Percentiles rank a stretch among this genome's conserved stretches.
These are phyloP conservation scores for Fusarium tuaranense DNA, from an alignment of 2,329 filamentous ascomycete species.

Conservation along the genomic window DNA sequence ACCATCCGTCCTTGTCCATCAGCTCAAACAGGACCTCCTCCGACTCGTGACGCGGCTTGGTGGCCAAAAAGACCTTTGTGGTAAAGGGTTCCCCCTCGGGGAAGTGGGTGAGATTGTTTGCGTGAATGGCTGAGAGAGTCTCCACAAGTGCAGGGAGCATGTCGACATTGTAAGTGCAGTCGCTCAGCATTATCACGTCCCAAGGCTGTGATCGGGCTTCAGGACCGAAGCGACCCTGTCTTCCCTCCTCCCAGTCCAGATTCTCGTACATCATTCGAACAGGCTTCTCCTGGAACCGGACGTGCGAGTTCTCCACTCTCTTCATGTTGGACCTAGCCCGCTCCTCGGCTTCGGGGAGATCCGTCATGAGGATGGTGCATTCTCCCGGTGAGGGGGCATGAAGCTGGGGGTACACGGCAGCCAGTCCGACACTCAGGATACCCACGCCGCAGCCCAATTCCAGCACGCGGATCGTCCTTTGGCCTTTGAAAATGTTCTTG, in stretches of 20 bases:
- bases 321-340: conserved; percentile 62
- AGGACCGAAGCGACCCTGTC: conserved; percentile 57
- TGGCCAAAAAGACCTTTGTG: conserved; percentile 64
- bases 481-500: conserved; percentile 43
- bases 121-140: conserved; percentile 63
- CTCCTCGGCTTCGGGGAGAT: conserved; percentile 65
- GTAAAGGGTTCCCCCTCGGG: conserved; percentile 29
- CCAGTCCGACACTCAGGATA: conserved; percentile 64
- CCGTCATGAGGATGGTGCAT: conserved; percentile 63
- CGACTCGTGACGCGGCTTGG: conserved; percentile 67
- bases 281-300: conserved; percentile 26
- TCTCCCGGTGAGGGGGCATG: conserved; percentile 25
- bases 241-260: conserved; percentile 68
- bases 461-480: conserved; percentile 55
- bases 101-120: conserved; percentile 45
- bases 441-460: conserved; percentile 70
- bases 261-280: conserved; percentile 61
- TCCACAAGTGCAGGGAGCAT: conserved; percentile 64
- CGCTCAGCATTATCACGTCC: conserved; percentile 68
- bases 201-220: conserved; percentile 55
- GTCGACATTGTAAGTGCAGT: conserved; percentile 72
- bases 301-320: conserved; percentile 38
- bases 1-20: conserved; percentile 60
- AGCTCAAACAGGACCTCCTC: conserved; percentile 63
- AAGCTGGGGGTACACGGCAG: conserved; percentile 48